These are phyloP conservation scores for Colletotrichum sp. DNA, from an alignment of 2,329 filamentous ascomycete species.

Conservation along the genomic window DNA sequence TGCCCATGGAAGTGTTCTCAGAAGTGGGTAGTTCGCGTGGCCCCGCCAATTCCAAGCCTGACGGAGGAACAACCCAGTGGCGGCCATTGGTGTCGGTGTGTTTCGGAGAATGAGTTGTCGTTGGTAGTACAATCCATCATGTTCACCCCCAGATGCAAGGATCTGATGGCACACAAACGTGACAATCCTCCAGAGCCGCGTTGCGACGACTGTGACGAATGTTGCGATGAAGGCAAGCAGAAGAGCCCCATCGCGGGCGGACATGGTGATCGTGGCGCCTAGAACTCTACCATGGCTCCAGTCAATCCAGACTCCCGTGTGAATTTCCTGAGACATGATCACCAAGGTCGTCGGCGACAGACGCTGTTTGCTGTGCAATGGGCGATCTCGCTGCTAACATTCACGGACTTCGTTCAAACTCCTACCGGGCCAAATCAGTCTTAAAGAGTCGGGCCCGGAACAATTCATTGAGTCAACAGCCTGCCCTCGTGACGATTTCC, in stretches of 20 bases:
- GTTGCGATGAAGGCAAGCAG: not conserved
- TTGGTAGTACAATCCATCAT: not conserved
- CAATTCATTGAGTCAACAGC: not conserved
- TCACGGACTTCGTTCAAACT: not conserved
- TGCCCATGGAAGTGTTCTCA: not conserved
- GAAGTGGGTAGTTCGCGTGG: not conserved
- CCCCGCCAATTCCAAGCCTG: not conserved
- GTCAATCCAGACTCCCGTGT: not conserved
- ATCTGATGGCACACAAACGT: not conserved
- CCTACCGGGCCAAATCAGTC: not conserved
- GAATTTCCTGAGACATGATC: not conserved
- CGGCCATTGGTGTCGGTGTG: not conserved
- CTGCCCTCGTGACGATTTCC: not conserved
- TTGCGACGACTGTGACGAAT: not conserved
- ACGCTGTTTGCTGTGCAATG: not conserved
- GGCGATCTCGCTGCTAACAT: not conserved
- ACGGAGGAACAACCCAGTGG: not conserved
- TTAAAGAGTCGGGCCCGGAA: not conserved
- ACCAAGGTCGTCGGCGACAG: not conserved
- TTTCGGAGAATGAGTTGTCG: not conserved
- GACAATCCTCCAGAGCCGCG: not conserved
- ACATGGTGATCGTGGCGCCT: not conserved
- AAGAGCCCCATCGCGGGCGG: not conserved
- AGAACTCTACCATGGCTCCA: not conserved
- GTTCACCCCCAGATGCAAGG: not conserved